phyloP scores from a whole-genome alignment of 768 basidiomycete species.

The Astraeus odoratus region DNA sequence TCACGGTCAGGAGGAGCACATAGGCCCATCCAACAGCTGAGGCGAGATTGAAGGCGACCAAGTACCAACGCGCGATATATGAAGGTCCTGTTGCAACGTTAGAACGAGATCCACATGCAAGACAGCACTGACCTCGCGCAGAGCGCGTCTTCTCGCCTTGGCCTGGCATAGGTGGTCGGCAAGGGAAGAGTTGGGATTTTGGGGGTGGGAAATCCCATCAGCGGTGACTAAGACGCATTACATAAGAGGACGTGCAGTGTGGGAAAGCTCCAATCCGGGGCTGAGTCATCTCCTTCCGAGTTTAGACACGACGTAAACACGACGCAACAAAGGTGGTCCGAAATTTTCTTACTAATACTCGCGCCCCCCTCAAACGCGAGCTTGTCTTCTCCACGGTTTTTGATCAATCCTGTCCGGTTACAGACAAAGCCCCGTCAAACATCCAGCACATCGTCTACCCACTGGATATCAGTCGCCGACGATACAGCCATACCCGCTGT shows the following conservation, averaged over 20 bases:
- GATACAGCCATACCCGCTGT: not conserved
- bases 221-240: not conserved
- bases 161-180: too few relatives aligned
- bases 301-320: slow-evolving; percentile 16
- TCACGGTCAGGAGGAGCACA: slow-evolving; percentile 51
- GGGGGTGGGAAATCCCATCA: too few relatives aligned
- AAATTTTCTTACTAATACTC: slow-evolving; percentile 35
- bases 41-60: slow-evolving; percentile 70
- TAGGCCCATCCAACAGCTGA: slow-evolving; percentile 72
- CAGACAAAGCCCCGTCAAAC: too few relatives aligned
- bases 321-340: slow-evolving; percentile 16
- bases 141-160: too few relatives aligned
- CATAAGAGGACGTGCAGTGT: not conserved
- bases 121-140: too few relatives aligned
- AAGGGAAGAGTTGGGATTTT: too few relatives aligned
- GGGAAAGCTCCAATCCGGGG: too few relatives aligned
- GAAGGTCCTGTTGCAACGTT: too few relatives aligned
- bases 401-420: too few relatives aligned
- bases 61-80: slow-evolving; percentile 43
- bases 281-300: not conserved
- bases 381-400: slow-evolving; percentile 7
- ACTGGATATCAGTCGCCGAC: not conserved
- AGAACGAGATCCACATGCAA: too few relatives aligned
- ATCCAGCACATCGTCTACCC: slow-evolving; percentile 8
- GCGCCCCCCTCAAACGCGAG: slow-evolving; percentile 29